These are phyloP conservation scores for Salix koriyanagi DNA, from an alignment of 345 rosid species.

Conservation along the genomic window DNA sequence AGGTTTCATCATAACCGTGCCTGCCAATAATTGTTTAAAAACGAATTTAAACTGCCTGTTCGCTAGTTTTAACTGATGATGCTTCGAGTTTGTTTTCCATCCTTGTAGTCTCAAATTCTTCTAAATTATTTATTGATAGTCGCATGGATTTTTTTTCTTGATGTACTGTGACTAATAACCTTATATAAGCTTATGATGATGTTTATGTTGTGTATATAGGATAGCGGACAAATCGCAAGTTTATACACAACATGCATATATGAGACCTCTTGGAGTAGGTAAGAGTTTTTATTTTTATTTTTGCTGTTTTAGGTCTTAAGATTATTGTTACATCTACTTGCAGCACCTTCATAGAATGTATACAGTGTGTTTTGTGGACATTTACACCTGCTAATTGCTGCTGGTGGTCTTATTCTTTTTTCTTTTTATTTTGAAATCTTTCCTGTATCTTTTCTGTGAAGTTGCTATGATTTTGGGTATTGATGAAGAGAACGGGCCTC, in stretches of 20 bases:
- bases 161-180: background rate
- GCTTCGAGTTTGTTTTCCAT: background rate
- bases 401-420: background rate
- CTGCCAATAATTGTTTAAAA: background rate
- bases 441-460: conserved; percentile 22
- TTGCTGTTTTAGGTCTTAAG: background rate
- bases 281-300: conserved; percentile 16
- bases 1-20: background rate
- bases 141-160: background rate
- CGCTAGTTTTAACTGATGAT: background rate
- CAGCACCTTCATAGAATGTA: background rate
- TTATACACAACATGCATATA: conserved; percentile 98
- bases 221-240: conserved; percentile 96
- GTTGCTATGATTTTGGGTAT: conserved; percentile 98
- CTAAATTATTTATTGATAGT: background rate
- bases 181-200: background rate
- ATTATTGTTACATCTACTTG: background rate
- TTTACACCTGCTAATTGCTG: background rate
- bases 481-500: conserved; percentile 93
- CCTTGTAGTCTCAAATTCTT: background rate
- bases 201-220: conserved; percentile 36
- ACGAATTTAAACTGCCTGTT: no score
- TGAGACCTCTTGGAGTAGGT: conserved; percentile 99
- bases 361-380: background rate
- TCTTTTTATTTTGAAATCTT: background rate